Percentiles rank a stretch among this genome's conserved stretches.
phyloP scores from a whole-genome alignment of 768 basidiomycete genomes.

The Candolleomyces aberdarensis region DNA sequence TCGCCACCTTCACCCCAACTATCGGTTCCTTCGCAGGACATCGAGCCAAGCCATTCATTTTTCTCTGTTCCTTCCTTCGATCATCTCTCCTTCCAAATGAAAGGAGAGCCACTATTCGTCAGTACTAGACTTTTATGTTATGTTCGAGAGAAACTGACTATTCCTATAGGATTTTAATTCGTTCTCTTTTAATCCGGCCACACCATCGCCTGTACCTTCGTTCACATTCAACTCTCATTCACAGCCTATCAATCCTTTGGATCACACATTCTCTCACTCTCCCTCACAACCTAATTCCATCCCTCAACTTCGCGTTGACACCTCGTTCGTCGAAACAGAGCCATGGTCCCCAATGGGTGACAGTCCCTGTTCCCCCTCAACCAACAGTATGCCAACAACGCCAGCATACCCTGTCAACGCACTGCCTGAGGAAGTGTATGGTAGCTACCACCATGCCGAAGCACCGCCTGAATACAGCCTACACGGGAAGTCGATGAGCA shows the following conservation, averaged over 20 bases:
- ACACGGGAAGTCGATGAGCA: background rate
- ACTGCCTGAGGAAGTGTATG: background rate
- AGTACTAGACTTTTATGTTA: background rate
- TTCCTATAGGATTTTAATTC: conserved; percentile 8
- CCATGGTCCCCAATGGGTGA: conserved; percentile 2
- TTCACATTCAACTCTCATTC: conserved; percentile 8
- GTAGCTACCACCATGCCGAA: background rate
- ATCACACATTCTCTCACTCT: conserved; percentile 7
- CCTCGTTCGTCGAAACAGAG: background rate
- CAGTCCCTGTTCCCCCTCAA: conserved; percentile 8
- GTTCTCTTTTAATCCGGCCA: conserved; percentile 5
- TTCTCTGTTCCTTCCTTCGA: conserved; percentile 5
- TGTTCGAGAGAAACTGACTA: background rate
- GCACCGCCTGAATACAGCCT: background rate
- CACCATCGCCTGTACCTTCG: background rate
- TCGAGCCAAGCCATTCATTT: background rate
- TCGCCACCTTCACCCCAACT: background rate
- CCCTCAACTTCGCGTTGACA: conserved; percentile 1
- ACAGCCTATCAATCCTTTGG: conserved; percentile 7
- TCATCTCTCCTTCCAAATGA: background rate
- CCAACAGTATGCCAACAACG: conserved; percentile 9
- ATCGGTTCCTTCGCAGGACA: background rate
- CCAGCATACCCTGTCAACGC: conserved; percentile 2
- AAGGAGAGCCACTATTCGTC: conserved; percentile 2
- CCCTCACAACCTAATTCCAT: background rate